Evolutionary conservation across 2,329 filamentous ascomycete genomes (phyloP).

Genomic region (Macrophomina pseudophaseolina): DNA sequence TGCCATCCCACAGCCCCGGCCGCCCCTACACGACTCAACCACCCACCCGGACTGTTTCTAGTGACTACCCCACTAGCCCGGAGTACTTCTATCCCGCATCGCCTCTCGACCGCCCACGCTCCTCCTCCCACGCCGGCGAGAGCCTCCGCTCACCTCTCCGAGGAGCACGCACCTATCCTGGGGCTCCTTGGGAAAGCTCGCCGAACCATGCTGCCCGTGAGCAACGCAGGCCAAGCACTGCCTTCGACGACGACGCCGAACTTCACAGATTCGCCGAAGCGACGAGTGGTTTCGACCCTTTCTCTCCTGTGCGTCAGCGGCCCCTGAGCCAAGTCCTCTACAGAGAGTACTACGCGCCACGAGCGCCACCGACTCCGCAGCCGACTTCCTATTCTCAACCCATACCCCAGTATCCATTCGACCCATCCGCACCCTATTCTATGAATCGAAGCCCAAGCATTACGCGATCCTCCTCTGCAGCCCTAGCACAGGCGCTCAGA

Average conservation of each 20-base stretch:
- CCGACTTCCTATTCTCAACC: not conserved
- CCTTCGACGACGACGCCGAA: conserved; percentile 42
- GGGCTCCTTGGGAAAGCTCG: conserved; percentile 19
- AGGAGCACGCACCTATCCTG: conserved; percentile 15
- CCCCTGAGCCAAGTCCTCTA: conserved; percentile 32
- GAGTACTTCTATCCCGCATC: conserved; percentile 19
- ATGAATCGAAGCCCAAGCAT: conserved; percentile 31
- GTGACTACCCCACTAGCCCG: conserved; percentile 9
- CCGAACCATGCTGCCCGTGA: not conserved
- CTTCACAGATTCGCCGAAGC: conserved; percentile 48
- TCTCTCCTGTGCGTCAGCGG: conserved; percentile 38
- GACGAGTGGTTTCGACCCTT: conserved; percentile 42
- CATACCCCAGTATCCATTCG: conserved; percentile 3
- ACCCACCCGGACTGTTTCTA: not conserved
- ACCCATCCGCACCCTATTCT: not conserved
- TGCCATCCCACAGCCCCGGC: not conserved
- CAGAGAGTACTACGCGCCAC: conserved; percentile 27
- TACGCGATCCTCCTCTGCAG: conserved; percentile 4
- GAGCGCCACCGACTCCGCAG: conserved; percentile 25
- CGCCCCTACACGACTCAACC: conserved; percentile 9
- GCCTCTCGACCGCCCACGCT: conserved; percentile 11
- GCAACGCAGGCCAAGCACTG: conserved; percentile 32
- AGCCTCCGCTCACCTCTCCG: conserved; percentile 3
- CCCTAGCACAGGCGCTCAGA: conserved; percentile 34
- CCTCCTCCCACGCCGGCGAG: conserved; percentile 15